A percentile compares a stretch with the other conserved stretches of the same genome.
phyloP scores from a whole-genome alignment of 2,329 filamentous ascomycete species.

The Fusarium pilosicola region DNA sequence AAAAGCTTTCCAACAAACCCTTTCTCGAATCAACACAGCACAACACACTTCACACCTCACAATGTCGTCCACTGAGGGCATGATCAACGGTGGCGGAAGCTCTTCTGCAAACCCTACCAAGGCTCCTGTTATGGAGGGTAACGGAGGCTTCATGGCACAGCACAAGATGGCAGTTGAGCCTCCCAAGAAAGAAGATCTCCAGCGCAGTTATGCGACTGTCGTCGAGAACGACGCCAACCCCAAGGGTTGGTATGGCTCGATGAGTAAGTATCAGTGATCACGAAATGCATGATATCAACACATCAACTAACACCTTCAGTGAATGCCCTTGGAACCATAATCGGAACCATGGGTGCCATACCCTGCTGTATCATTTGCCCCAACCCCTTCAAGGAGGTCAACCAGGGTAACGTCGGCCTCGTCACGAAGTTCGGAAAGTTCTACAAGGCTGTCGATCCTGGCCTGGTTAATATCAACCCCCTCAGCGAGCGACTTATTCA shows the following conservation, averaged over 20 bases:
- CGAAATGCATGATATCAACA: background rate
- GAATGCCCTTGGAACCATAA: conserved; percentile 75
- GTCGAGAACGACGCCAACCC: conserved; percentile 73
- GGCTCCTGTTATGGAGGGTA: conserved; percentile 38
- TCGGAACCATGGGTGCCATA: conserved; percentile 85
- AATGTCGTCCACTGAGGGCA: conserved; percentile 35
- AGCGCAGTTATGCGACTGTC: conserved; percentile 78
- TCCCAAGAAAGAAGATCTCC: conserved; percentile 83
- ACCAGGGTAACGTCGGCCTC: conserved; percentile 92
- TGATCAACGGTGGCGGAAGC: conserved; percentile 44
- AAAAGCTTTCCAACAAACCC: background rate
- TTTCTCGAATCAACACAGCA: background rate
- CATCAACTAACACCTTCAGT: conserved; percentile 55
- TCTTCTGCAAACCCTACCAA: conserved; percentile 46
- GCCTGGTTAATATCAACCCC: conserved; percentile 97
- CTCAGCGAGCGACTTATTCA: conserved; percentile 89
- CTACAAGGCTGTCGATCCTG: conserved; percentile 94
- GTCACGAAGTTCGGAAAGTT: conserved; percentile 96
- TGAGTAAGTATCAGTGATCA: conserved; percentile 71
- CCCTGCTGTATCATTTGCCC: conserved; percentile 93
- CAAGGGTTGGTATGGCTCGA: conserved; percentile 88
- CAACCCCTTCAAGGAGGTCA: conserved; percentile 93
- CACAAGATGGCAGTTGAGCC: conserved; percentile 78
- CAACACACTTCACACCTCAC: background rate
- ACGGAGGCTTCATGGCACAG: conserved; percentile 60